These are phyloP conservation scores for Tetrahymena borealis DNA, from an alignment of 73 alveolate genomes.

Conservation along the genomic window DNA sequence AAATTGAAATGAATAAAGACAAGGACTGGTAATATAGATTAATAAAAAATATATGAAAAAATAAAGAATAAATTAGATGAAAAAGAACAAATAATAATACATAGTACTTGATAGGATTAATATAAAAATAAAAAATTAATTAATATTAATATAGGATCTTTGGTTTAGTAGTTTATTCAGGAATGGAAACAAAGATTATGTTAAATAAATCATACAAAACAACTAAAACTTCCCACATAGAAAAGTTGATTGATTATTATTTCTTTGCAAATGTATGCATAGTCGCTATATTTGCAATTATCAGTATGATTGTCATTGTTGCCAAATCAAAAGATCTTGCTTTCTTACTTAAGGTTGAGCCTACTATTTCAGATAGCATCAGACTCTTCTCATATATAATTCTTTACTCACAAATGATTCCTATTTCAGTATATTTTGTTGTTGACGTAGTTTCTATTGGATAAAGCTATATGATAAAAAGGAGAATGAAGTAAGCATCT, in stretches of 20 bases:
- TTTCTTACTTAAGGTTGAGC: background rate
- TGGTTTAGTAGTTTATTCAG: slow-evolving; percentile 37
- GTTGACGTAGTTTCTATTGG: slow-evolving; percentile 10
- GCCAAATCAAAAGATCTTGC: slow-evolving; percentile 28
- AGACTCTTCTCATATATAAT: slow-evolving; percentile 7
- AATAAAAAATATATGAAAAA: background rate
- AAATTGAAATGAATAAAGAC: slow-evolving; percentile 10
- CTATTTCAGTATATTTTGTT: slow-evolving; percentile 12
- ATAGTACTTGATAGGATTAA: no score
- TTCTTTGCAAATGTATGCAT: background rate
- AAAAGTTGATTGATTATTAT: background rate
- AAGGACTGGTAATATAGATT: background rate
- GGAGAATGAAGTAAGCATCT: background rate
- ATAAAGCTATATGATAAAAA: background rate
- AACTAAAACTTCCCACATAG: background rate
- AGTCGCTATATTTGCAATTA: background rate
- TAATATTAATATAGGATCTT: slow-evolving; percentile 8
- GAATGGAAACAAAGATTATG: slow-evolving; percentile 29
- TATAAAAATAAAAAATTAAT: no score
- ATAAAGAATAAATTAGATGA: no score
- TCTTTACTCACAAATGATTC: slow-evolving; percentile 19
- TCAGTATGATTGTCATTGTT: slow-evolving; percentile 12
- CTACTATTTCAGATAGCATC: slow-evolving; percentile 17
- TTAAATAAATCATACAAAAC: slow-evolving; percentile 3
- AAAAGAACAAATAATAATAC: no score